Evolutionary conservation across 1,139 yeast species (phyloP).

Genomic region (Suhomyces anneliseae): DNA sequence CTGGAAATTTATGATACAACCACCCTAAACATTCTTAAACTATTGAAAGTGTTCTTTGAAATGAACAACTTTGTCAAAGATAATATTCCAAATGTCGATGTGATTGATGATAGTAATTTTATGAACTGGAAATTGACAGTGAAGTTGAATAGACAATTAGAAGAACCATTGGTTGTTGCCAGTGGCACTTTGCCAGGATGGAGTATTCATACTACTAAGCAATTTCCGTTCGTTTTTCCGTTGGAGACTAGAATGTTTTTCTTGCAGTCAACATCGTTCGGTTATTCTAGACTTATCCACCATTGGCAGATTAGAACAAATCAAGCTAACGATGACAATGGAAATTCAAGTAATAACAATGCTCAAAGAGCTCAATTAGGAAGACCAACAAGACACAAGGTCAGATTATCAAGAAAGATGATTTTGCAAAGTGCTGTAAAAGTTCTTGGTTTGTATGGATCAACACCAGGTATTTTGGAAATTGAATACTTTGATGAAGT

Average conservation of each 20-base stretch:
- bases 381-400: constrained; percentile 76
- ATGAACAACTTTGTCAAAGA: constrained; percentile 44
- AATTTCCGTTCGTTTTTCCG: constrained; percentile 83
- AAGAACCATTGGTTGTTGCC: constrained; percentile 86
- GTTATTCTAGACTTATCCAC: constrained; percentile 80
- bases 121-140: constrained; percentile 83
- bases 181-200: constrained; percentile 87
- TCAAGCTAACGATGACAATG: constrained; percentile 35
- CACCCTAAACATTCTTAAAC: constrained; percentile 51
- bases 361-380: constrained; percentile 55
- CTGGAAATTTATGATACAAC: constrained; percentile 41
- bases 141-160: constrained; percentile 81
- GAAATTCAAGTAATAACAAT: constrained; percentile 12
- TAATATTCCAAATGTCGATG: constrained; percentile 11
- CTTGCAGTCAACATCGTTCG: constrained; percentile 87
- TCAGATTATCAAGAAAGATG: constrained; percentile 70
- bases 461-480: constrained; percentile 79
- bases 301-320: constrained; percentile 66
- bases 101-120: constrained; percentile 49
- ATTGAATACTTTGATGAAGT: constrained; percentile 88
- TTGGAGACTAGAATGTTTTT: constrained; percentile 77
- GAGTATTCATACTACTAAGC: constrained; percentile 71
- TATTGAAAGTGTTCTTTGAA: constrained; percentile 54
- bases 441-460: constrained; percentile 73
- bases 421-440: constrained; percentile 78